These are phyloP conservation scores for Wolfiporia cocos DNA, from an alignment of 1,284 basidiomycete genomes.

Conservation along the genomic window DNA sequence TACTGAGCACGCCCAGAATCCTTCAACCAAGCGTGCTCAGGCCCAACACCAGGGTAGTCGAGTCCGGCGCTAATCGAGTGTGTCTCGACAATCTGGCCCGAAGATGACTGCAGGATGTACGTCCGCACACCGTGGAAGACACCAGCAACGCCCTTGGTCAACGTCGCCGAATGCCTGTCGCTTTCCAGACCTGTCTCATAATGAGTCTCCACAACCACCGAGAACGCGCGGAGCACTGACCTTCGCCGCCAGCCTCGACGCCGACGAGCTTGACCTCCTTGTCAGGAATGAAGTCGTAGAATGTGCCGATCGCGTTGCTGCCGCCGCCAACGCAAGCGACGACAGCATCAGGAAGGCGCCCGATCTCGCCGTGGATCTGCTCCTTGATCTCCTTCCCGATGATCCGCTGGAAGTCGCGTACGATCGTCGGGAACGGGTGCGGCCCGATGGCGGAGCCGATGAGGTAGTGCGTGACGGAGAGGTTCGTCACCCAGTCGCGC, in stretches of 20 bases:
- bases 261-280: slow-evolving; percentile 80
- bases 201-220: background rate
- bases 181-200: slow-evolving; percentile 66
- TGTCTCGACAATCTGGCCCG: slow-evolving; percentile 94
- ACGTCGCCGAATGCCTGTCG: slow-evolving; percentile 85
- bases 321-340: slow-evolving; percentile 98
- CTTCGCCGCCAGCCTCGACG: slow-evolving; percentile 96
- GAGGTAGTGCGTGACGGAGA: slow-evolving; percentile 91
- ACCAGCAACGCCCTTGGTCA: slow-evolving; percentile 86
- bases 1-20: slow-evolving; percentile 93
- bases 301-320: slow-evolving; percentile 95
- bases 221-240: slow-evolving; percentile 30
- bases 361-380: slow-evolving; percentile 70
- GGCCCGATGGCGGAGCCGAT: slow-evolving; percentile 98
- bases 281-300: slow-evolving; percentile 91
- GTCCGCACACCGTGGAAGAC: slow-evolving; percentile 96
- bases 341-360: slow-evolving; percentile 90
- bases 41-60: slow-evolving; percentile 92
- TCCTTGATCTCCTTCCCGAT: slow-evolving; percentile 94
- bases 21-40: slow-evolving; percentile 97
- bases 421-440: slow-evolving; percentile 98
- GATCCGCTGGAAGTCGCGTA: slow-evolving; percentile 95
- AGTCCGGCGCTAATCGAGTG: slow-evolving; percentile 96
- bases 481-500: slow-evolving; percentile 97
- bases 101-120: slow-evolving; percentile 85